Evolutionary conservation across 768 basidiomycete genomes (phyloP), one percentile per base, ranked within the genome.

Genomic region (Termitomyces eurrhizus): DNA sequence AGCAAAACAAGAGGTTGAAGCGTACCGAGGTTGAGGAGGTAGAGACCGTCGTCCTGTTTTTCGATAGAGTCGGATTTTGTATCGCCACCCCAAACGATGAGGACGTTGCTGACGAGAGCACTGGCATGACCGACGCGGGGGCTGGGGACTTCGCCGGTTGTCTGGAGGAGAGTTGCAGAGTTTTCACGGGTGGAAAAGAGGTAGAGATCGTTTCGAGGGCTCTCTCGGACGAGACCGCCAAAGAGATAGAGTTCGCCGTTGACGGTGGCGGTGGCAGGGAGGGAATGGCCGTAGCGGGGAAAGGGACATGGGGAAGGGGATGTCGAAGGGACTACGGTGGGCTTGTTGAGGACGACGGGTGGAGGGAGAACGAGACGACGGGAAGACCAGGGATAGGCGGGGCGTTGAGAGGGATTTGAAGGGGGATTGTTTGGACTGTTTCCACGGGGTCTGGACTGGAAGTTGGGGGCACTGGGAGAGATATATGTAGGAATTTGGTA

Each of bases 31-130:
- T 98, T 98, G 51, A 99, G 80, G 11, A 99, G 80, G 79, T 98
- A 98, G 48, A 98, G 77, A 0, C 86, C 90, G 72, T 98, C 93
- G 70, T 98, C 97, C 74, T 95, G 92, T 65, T 83, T 86, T 62
- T 94, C 93, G 65, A 80, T 83, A 36, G 81, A 77, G 66, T 89
- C 88, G 14, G 87, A 85, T 75, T 93, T 95, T 4, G 95, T 98
- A 71, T 99, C 97, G 29, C 96, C 97, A 36, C 97, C 97, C 97
- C 97, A 99, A 4, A 98, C 89, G 61, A 98, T 91, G 61, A 99
- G 79, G 53, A 98, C 96, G 69, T 90, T 94, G 72, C 94, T 93
- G 59, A 98, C 94, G 53, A 98, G 85, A 7, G 96, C 96, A 72
- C 91, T 90, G 3, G 95, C 93, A 76, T 99, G 97, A 0, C 97